phyloP scores from a whole-genome alignment of 306 rosid species.

The Vigna radiata region DNA sequence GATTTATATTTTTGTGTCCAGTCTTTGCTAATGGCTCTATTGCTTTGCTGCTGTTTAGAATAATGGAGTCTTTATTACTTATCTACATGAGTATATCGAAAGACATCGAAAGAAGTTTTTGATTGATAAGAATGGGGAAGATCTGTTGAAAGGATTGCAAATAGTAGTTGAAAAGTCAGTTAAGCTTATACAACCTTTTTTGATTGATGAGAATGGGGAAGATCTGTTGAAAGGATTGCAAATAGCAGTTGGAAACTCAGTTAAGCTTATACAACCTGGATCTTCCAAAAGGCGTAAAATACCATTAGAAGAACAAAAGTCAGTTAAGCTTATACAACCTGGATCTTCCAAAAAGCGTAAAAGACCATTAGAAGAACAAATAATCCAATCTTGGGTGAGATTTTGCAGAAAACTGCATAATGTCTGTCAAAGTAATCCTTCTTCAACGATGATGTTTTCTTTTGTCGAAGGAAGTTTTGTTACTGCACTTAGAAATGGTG shows the following conservation, averaged over 20 bases:
- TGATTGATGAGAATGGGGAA: conserved; percentile 64
- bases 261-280: no score
- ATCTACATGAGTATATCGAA: neutral
- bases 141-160: conserved; percentile 55
- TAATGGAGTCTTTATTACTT: conserved; percentile 46
- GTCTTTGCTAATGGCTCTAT: conserved; percentile 27
- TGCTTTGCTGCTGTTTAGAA: conserved; percentile 55
- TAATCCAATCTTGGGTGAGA: conserved; percentile 67
- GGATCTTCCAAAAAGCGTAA: conserved; percentile 66
- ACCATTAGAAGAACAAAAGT: no score
- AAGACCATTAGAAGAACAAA: conserved; percentile 64
- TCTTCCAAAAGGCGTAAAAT: no score
- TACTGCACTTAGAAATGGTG: conserved; percentile 84
- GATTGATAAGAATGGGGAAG: conserved; percentile 62
- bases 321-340: conserved; percentile 38
- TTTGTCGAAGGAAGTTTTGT: conserved; percentile 96
- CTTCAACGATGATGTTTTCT: conserved; percentile 86
- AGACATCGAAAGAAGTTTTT: conserved; percentile 47
- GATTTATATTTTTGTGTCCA: conserved; percentile 28
- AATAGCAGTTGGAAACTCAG: conserved; percentile 51
- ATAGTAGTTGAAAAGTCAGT: conserved; percentile 51
- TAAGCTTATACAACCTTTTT: conserved; percentile 53
- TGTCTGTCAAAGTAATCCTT: conserved; percentile 55
- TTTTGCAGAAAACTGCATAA: conserved; percentile 65
- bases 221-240: conserved; percentile 55